These are phyloP conservation scores for Fusarium heterosporum DNA, from an alignment of 2,329 filamentous ascomycete genomes.

Conservation along the genomic window DNA sequence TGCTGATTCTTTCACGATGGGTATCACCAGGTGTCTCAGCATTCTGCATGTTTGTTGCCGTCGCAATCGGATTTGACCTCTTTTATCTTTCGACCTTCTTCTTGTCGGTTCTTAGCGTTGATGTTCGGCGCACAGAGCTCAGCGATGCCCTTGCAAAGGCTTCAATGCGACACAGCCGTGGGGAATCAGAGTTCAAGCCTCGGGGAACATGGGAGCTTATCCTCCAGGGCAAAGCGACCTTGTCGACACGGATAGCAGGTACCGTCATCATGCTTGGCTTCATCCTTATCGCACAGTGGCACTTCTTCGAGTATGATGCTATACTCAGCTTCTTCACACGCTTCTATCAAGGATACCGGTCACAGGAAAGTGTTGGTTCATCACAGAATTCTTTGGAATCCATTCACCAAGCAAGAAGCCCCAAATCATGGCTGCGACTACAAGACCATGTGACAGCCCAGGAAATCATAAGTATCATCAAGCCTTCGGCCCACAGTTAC, in stretches of 20 bases:
- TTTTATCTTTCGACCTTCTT: slow-evolving; percentile 86
- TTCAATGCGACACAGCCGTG: slow-evolving; percentile 56
- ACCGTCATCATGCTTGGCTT: slow-evolving; percentile 79
- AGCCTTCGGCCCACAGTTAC: slow-evolving; percentile 77
- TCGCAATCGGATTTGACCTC: slow-evolving; percentile 81
- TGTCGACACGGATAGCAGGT: slow-evolving; percentile 80
- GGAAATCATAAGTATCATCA: slow-evolving; percentile 81
- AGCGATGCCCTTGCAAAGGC: slow-evolving; percentile 75
- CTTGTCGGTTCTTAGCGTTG: slow-evolving; percentile 80
- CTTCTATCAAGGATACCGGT: slow-evolving; percentile 36
- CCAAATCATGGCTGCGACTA: slow-evolving; percentile 78
- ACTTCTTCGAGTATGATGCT: slow-evolving; percentile 75
- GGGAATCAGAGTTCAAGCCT: slow-evolving; percentile 40
- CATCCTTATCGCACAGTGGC: slow-evolving; percentile 79
- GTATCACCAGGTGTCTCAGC: slow-evolving; percentile 78
- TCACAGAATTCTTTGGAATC: slow-evolving; percentile 60
- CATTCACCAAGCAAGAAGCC: slow-evolving; percentile 80
- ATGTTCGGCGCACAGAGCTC: slow-evolving; percentile 80
- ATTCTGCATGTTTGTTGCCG: slow-evolving; percentile 80
- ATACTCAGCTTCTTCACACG: slow-evolving; percentile 49
- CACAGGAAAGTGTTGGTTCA: slow-evolving; percentile 44
- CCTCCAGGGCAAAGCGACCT: slow-evolving; percentile 71
- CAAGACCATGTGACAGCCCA: slow-evolving; percentile 83
- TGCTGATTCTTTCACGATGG: slow-evolving; percentile 73
- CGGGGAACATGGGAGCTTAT: slow-evolving; percentile 67